Percentiles rank a stretch among this genome's conserved stretches.
Conservation (phyloP, 192 early-diverging fungal species). For the Diversispora epigaea region DNA sequence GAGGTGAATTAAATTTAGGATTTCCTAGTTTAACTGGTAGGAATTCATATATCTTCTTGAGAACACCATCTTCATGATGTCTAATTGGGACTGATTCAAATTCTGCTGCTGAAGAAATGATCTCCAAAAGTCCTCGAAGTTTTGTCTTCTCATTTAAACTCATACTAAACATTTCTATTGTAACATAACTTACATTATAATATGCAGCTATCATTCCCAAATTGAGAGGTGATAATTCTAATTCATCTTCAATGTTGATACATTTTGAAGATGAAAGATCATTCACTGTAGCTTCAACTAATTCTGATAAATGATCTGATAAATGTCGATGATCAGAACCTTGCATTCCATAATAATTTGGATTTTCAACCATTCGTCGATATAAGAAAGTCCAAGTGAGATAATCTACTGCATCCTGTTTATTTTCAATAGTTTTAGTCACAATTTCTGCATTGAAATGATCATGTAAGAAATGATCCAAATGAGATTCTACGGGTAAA, state of each 20-base stretch:
- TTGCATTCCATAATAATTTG: constrained; percentile 93
- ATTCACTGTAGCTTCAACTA: constrained; percentile 87
- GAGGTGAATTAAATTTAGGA: constrained; percentile 82
- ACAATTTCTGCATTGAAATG: constrained; percentile 97
- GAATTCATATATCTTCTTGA: constrained; percentile 79
- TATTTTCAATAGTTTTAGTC: constrained; percentile 91
- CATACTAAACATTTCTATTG: constrained; percentile 90
- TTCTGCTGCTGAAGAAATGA: constrained; percentile 90
- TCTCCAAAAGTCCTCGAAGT: constrained; percentile 87
- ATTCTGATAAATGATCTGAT: constrained; percentile 90
- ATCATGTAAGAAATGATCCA: constrained; percentile 94
- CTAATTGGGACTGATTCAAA: constrained; percentile 91
- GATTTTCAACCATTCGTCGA: constrained; percentile 93
- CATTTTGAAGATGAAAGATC: constrained; percentile 89
- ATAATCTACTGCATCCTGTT: constrained; percentile 99
- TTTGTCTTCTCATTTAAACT: constrained; percentile 86
- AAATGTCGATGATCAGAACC: constrained; percentile 85
- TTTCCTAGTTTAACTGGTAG: constrained; percentile 71
- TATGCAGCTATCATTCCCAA: constrained; percentile 97
- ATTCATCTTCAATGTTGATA: constrained; percentile 65
- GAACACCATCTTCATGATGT: constrained; percentile 84
- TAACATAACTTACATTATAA: constrained; percentile 94
- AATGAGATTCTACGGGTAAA: constrained; percentile 90
- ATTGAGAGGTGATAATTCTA: constrained; percentile 80
- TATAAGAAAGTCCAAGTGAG: constrained; percentile 99